These are phyloP conservation scores for Candida anglica DNA, from an alignment of 805 yeast species.

Conservation along the genomic window DNA sequence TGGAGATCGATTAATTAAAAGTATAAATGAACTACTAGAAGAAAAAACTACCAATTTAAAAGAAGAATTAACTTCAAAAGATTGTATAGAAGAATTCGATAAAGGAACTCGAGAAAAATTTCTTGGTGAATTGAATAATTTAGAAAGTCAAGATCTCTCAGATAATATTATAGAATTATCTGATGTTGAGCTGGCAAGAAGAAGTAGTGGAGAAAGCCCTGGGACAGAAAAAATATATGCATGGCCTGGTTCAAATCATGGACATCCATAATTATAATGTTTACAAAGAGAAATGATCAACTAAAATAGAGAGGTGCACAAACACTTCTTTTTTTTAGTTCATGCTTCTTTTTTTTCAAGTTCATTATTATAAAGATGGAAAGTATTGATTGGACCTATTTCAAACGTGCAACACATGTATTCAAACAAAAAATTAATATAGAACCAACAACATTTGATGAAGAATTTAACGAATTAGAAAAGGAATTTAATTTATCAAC, in stretches of 20 bases:
- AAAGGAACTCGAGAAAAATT: slow-evolving; percentile 10
- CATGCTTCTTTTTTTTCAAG: too few relatives aligned
- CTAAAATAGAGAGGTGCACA: too few relatives aligned
- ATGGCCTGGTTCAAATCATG: slow-evolving; percentile 70
- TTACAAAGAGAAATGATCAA: too few relatives aligned
- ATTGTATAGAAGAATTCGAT: slow-evolving; percentile 9
- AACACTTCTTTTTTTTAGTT: too few relatives aligned
- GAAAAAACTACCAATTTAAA: slow-evolving; percentile 20
- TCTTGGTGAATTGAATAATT: slow-evolving; percentile 9
- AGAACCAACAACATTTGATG: slow-evolving; percentile 31
- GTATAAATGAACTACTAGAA: slow-evolving; percentile 27
- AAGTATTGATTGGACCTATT: slow-evolving; percentile 19
- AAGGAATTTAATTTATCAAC: slow-evolving; percentile 14
- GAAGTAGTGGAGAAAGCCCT: slow-evolving; percentile 25
- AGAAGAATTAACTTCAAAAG: slow-evolving; percentile 14
- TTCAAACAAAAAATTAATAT: slow-evolving; percentile 22
- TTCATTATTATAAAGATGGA: too few relatives aligned
- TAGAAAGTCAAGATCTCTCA: too few relatives aligned
- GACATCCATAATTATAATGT: slow-evolving; percentile 47
- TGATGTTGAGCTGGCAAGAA: slow-evolving; percentile 5
- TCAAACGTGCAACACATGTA: slow-evolving; percentile 29
- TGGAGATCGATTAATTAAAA: slow-evolving; percentile 38
- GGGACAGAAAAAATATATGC: slow-evolving; percentile 41
- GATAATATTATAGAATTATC: slow-evolving; percentile 14
- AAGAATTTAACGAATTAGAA: slow-evolving; percentile 29